These are phyloP conservation scores for Aspergillus floridensis DNA, from an alignment of 2,329 filamentous ascomycete genomes.

Conservation along the genomic window DNA sequence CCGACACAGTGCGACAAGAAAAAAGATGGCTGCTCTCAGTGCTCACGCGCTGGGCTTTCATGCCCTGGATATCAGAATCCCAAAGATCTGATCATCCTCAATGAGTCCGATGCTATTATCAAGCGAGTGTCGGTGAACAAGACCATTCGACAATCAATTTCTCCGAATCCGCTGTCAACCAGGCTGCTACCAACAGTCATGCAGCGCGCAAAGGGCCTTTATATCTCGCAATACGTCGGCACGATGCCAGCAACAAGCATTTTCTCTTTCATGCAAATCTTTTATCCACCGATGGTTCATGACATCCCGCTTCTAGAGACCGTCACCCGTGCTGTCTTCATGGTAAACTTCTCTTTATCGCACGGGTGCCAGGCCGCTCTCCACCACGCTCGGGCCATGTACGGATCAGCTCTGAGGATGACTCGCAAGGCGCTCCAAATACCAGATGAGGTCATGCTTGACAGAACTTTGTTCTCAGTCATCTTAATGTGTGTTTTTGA, in stretches of 20 bases:
- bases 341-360: conserved; percentile 3
- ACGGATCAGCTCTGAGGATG: conserved; percentile 3
- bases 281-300: background rate
- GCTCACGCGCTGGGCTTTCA: background rate
- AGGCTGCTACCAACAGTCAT: background rate
- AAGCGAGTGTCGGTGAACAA: background rate
- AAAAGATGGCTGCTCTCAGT: conserved; percentile 6
- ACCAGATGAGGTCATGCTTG: background rate
- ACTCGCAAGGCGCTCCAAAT: conserved; percentile 2
- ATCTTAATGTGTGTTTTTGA: conserved; percentile 6
- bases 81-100: conserved; percentile 1
- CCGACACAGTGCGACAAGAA: conserved; percentile 3
- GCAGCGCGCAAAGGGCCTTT: background rate
- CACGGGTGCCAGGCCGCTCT: background rate
- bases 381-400: conserved; percentile 1
- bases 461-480: conserved; percentile 2
- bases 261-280: conserved; percentile 5
- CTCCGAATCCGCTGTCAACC: background rate
- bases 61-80: conserved; percentile 1
- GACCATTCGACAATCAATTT: background rate
- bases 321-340: background rate
- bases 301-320: background rate
- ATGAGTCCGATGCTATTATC: conserved; percentile 1
- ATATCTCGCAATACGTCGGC: conserved; percentile 4
- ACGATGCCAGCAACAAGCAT: background rate